Conservation (phyloP, 192 early-diverging fungal genomes). For the Spizellomyces punctatus region DNA sequence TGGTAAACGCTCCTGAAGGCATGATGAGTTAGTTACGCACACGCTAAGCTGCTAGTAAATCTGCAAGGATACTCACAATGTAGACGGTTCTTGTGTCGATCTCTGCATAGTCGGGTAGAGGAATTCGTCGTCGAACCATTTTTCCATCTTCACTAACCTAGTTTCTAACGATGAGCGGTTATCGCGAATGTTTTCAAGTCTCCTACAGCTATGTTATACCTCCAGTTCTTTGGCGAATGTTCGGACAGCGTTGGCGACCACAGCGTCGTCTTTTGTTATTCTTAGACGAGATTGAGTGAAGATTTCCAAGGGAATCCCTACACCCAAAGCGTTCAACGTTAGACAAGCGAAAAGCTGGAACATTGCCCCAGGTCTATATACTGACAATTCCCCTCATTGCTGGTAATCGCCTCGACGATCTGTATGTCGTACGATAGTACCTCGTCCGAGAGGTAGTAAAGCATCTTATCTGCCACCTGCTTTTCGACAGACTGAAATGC, state of each 20-base stretch:
- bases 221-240: slow-evolving; percentile 1
- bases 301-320: not conserved
- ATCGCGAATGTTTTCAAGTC: not conserved
- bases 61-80: not conserved
- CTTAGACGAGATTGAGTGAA: not conserved
- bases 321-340: too few species aligned
- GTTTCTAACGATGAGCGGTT: not conserved
- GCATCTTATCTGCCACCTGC: slow-evolving; percentile 3
- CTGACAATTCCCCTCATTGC: too few species aligned
- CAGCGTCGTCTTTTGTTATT: slow-evolving; percentile 27
- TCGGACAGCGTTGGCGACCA: slow-evolving; percentile 39
- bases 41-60: too few species aligned
- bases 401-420: not conserved
- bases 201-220: not conserved
- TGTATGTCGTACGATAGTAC: slow-evolving; percentile 1
- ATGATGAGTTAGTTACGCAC: too few species aligned
- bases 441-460: not conserved
- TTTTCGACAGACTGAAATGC: not conserved
- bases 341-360: too few species aligned
- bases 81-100: slow-evolving; percentile 4
- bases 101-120: slow-evolving; percentile 13
- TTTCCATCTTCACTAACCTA: slow-evolving; percentile 27
- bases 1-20: too few species aligned
- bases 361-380: too few species aligned
- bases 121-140: slow-evolving; percentile 10